These are phyloP conservation scores for Salix suchowensis DNA, from an alignment of 345 rosid species.

Conservation along the genomic window DNA sequence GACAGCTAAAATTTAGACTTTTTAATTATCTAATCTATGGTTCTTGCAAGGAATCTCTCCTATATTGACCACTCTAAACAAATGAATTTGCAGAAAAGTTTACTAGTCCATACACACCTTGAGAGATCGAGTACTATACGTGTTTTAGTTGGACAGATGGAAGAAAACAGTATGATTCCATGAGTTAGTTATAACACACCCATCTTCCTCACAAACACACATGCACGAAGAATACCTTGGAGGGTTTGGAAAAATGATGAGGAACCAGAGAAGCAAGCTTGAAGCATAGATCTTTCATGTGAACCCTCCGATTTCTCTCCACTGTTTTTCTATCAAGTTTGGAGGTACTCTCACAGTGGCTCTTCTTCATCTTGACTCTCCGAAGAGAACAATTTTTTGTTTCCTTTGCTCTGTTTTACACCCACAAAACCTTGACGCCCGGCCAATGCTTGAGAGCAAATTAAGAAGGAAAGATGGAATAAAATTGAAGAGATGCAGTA, in stretches of 20 bases:
- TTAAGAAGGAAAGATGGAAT: background rate
- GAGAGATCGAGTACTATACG: too few relatives aligned
- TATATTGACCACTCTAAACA: background rate
- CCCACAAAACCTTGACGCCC: background rate
- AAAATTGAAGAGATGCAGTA: background rate
- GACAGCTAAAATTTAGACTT: background rate
- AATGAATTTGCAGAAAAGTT: background rate
- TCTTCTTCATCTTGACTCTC: constrained; percentile 23
- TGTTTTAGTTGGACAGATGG: background rate
- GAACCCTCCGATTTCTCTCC: constrained; percentile 56
- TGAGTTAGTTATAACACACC: background rate
- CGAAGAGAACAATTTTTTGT: background rate
- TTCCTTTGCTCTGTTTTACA: background rate
- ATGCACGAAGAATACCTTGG: constrained; percentile 31
- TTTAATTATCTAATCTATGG: background rate
- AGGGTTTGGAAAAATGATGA: constrained; percentile 21
- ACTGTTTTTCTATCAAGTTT: constrained; percentile 51
- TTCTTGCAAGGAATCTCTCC: background rate
- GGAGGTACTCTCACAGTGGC: background rate
- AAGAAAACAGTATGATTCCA: background rate
- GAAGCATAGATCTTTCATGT: constrained; percentile 50
- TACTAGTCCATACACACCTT: background rate
- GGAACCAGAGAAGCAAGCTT: constrained; percentile 51
- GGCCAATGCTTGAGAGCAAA: background rate
- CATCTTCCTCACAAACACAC: background rate